Evolutionary conservation across 805 yeast species (phyloP), one percentile per base, ranked within the genome.

Genomic region (Candida methanosorbosa): DNA sequence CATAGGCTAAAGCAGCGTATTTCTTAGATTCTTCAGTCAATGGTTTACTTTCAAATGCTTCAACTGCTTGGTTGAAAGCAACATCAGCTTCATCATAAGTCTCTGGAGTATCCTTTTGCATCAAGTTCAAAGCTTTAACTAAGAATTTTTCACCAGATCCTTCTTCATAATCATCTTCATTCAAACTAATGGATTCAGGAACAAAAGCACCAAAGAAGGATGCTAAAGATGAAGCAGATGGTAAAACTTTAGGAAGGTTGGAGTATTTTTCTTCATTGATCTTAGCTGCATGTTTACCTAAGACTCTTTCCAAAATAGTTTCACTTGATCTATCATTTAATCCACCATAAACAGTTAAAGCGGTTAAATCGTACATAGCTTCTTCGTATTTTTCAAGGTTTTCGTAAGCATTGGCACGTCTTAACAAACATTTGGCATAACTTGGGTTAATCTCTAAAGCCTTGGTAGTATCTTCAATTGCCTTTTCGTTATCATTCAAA

Each of bases 391-490:
- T 66, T 48, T 76, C 94, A 42, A 86, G 60, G 44, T 75, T 72
- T 64, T 92, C 98, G 57, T 81, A 81, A 22, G 97, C 94, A 45
- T 80, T 75, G 23, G 96, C 96, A 61, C 98, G 81, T 63, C 99
- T 85, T 50, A 85, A 66, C 42, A 87, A 68, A 60, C 97, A 92
- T 66, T 92, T 92, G 50, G 84, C 66, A 63, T 92, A 90, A 56
- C 82, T 90, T 11, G 95, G 95, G 57, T 86, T 82, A 50, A 90
- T 64, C 49, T 77, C 71, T 50, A 92, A 70, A 20, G 97, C 98
- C 41, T 70, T 72, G 16, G 95, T 75, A 38, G 96, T 82, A 57
- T 87, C 96, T 46, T 77, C 83, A 43, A 92, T 71, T 31, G 88
- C 95, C 56, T 86, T 80, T 48, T 84, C 86, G 55, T 75, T 78